These are phyloP conservation scores for Orbilia oligospora DNA, from an alignment of 2,329 filamentous ascomycete genomes.

Conservation along the genomic window DNA sequence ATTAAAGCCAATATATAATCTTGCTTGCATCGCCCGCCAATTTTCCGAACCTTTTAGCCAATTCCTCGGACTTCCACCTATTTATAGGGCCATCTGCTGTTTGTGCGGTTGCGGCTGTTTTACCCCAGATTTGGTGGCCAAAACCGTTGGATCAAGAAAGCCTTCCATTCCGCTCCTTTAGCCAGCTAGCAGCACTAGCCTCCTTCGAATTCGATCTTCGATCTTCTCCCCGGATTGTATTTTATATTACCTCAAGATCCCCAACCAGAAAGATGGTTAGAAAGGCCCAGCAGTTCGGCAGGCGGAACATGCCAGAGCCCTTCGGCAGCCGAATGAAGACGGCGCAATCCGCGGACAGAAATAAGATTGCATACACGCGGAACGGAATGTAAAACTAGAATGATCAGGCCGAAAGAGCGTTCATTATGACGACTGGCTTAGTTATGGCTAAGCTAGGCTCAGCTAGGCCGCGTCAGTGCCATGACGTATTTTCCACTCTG, in stretches of 20 bases:
- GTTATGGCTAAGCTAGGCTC: no score
- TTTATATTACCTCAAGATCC: not conserved
- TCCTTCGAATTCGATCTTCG: not conserved
- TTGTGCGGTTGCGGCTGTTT: not conserved
- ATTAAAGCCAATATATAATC: constrained; percentile 6
- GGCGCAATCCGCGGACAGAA: constrained; percentile 14
- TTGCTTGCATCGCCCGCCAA: constrained; percentile 12
- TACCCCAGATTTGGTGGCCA: not conserved
- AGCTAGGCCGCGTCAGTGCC: constrained; percentile 25
- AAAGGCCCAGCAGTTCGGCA: not conserved
- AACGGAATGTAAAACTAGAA: not conserved
- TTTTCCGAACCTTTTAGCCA: constrained; percentile 10
- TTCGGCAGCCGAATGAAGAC: constrained; percentile 21
- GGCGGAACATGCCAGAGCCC: constrained; percentile 20
- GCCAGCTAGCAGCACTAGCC: no score
- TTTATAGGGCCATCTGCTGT: no score
- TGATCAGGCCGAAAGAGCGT: not conserved
- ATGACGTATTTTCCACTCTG: constrained; percentile 17
- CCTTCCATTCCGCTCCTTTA: not conserved
- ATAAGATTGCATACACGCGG: constrained; percentile 8
- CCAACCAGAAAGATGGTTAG: not conserved
- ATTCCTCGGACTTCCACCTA: not conserved
- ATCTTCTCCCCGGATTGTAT: no score
- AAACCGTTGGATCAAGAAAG: constrained; percentile 1
- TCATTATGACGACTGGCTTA: constrained; percentile 37